phyloP scores from a whole-genome alignment of 176 grass and related monocot species.

The Otatea glauca region DNA sequence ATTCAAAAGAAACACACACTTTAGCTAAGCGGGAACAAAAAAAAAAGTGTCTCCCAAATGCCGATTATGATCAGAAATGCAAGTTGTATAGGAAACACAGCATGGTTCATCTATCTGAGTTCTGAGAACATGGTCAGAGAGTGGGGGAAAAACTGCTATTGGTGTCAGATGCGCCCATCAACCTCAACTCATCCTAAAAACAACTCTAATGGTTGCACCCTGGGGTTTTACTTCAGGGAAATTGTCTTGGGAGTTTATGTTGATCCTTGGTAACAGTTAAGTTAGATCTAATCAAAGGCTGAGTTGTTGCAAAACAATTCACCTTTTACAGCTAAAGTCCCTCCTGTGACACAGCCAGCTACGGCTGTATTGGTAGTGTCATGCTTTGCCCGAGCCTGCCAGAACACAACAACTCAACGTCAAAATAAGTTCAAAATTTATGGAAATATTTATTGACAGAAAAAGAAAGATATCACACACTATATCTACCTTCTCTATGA shows the following conservation, averaged over 20 bases:
- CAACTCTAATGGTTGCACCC: not conserved
- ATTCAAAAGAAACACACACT: not conserved
- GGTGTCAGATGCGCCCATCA: not conserved
- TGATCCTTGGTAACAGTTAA: not conserved
- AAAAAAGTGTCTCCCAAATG: not conserved
- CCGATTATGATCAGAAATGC: conserved; percentile 21
- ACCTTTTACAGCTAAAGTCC: conserved; percentile 84
- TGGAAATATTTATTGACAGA: not conserved
- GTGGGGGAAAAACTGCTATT: not conserved
- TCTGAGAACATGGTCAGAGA: not conserved
- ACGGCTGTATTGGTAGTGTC: conserved; percentile 82
- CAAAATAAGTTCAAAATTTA: conserved; percentile 34
- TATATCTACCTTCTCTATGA: conserved; percentile 72
- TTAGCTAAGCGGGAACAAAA: conserved; percentile 1
- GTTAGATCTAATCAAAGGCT: not conserved
- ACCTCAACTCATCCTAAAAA: conserved; percentile 24
- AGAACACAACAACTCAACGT: conserved; percentile 22
- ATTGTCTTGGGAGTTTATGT: conserved; percentile 8
- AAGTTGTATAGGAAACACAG: not conserved
- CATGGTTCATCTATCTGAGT: conserved; percentile 22
- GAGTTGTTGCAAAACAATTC: conserved; percentile 15
- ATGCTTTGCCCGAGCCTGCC: conserved; percentile 87
- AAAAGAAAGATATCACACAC: not conserved
- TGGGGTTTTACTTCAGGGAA: conserved; percentile 17
- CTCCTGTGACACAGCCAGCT: conserved; percentile 93